A percentile compares a stretch with the other conserved stretches of the same genome.
These are phyloP conservation scores for Pterocarpus santalinus DNA, from an alignment of 306 rosid genomes.

Conservation along the genomic window DNA sequence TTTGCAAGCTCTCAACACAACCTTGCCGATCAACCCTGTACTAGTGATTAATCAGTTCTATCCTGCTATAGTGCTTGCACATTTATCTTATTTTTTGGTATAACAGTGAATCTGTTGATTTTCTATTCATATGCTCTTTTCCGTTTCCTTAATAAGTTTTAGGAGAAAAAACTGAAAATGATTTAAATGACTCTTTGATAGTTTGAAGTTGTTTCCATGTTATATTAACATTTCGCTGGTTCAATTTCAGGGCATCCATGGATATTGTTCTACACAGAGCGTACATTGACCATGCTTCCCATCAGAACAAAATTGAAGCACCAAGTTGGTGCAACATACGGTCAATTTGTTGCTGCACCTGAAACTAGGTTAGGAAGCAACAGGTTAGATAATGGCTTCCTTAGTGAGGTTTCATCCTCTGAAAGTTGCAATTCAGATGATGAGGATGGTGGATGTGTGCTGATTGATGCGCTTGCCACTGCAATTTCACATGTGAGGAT, in stretches of 20 bases:
- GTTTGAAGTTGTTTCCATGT: constrained; percentile 32
- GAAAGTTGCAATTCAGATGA: constrained; percentile 79
- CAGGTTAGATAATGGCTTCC: constrained; percentile 54
- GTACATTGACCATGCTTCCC: constrained; percentile 67
- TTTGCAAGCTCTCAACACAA: constrained; percentile 22
- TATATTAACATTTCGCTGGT: constrained; percentile 40
- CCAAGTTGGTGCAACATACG: constrained; percentile 59
- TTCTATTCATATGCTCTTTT: not conserved
- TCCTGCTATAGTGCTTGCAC: constrained; percentile 15
- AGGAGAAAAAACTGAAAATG: not conserved
- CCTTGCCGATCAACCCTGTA: not conserved
- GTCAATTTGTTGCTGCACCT: constrained; percentile 51
- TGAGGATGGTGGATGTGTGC: constrained; percentile 68
- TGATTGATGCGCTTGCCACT: constrained; percentile 88
- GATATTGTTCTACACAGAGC: constrained; percentile 87
- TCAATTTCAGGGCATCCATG: constrained; percentile 91
- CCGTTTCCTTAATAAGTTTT: not conserved
- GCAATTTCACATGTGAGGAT: constrained; percentile 94
- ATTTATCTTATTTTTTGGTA: not conserved
- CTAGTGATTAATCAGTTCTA: not conserved
- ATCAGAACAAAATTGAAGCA: constrained; percentile 64
- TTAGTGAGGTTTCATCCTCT: constrained; percentile 61
- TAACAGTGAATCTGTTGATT: not conserved
- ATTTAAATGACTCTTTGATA: not conserved
- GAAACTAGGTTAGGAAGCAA: constrained; percentile 62